Percentiles rank a stretch among this genome's conserved stretches.
phyloP scores from a whole-genome alignment of 345 rosid species.

The Hirschfeldia incana region DNA sequence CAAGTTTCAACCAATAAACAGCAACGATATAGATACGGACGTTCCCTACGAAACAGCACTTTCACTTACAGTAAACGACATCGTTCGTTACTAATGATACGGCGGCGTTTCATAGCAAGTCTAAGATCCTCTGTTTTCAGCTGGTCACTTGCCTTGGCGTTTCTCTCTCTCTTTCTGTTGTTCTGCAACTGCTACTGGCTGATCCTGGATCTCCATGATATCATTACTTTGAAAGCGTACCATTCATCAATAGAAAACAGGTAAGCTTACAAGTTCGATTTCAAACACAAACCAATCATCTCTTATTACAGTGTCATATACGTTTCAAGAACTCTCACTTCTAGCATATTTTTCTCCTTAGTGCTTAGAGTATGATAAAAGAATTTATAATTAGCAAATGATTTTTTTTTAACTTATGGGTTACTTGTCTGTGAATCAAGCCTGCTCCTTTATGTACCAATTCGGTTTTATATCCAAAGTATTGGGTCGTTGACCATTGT shows the following conservation, averaged over 20 bases:
- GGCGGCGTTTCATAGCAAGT: neutral
- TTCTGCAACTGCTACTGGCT: neutral
- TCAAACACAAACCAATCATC: neutral
- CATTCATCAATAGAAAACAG: neutral
- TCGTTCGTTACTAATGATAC: neutral
- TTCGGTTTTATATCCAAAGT: neutral
- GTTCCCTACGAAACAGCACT: neutral
- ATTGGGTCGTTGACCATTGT: neutral
- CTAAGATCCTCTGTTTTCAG: neutral
- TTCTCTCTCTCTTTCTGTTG: neutral
- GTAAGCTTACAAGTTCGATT: constrained; percentile 8
- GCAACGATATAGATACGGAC: too few species aligned
- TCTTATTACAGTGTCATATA: neutral
- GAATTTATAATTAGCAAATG: too few species aligned
- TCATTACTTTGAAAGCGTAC: neutral
- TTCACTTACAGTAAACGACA: neutral
- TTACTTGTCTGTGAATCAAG: constrained; percentile 13
- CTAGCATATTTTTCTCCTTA: neutral
- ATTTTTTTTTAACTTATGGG: neutral
- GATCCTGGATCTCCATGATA: constrained; percentile 24
- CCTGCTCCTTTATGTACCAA: neutral
- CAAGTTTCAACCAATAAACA: too few species aligned
- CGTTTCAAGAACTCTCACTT: neutral
- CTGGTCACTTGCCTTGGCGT: neutral
- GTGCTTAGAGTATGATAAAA: neutral